Conservation (phyloP, 2,329 filamentous ascomycete genomes). For the Teratosphaeria nubilosa region DNA sequence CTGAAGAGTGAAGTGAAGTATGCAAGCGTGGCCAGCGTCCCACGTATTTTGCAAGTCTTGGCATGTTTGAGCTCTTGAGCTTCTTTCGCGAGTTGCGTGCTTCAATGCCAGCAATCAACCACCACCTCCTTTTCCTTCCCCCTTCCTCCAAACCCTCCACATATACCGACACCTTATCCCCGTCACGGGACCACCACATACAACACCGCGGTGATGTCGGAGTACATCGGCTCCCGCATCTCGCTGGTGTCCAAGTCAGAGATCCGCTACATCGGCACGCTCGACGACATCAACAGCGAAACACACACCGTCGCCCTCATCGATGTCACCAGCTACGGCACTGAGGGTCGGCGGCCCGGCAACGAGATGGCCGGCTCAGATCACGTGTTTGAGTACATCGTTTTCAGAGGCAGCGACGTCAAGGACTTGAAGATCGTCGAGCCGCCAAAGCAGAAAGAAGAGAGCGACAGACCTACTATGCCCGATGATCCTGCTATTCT, state of each 20-base stretch:
- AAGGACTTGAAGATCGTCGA: conserved; percentile 95
- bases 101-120: background rate
- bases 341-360: conserved; percentile 75
- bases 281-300: conserved; percentile 97
- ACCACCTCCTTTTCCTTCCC: background rate
- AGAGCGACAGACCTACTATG: conserved; percentile 63
- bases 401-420: conserved; percentile 95
- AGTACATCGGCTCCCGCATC: conserved; percentile 72
- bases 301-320: conserved; percentile 94
- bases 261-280: conserved; percentile 92
- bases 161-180: too few species aligned
- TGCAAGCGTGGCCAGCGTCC: background rate
- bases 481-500: conserved; percentile 95
- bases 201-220: conserved; percentile 38
- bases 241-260: conserved; percentile 95
- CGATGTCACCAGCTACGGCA: conserved; percentile 89
- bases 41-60: background rate
- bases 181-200: conserved; percentile 5
- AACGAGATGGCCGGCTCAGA: conserved; percentile 79
- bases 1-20: background rate
- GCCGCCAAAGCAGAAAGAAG: conserved; percentile 45
- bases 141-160: background rate
- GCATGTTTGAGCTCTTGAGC: background rate
- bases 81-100: background rate
- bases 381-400: conserved; percentile 94